These are phyloP conservation scores for Suhomyces canberraensis DNA, from an alignment of 805 yeast genomes.

Conservation along the genomic window DNA sequence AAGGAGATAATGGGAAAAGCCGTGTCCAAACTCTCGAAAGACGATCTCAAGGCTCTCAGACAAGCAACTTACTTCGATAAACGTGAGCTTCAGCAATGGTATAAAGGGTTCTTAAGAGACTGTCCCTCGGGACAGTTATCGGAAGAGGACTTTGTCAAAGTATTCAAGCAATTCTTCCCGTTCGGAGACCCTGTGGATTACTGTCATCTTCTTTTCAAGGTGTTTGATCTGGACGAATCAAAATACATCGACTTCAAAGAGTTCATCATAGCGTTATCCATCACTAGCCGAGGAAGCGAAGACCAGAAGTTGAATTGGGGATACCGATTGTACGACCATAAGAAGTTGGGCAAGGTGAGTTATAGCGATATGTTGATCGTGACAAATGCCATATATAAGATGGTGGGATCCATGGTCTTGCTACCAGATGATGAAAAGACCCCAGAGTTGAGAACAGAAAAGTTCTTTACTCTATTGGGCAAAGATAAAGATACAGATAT, in stretches of 20 bases:
- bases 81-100: slow-evolving; percentile 97
- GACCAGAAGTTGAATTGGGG: slow-evolving; percentile 90
- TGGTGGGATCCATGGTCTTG: slow-evolving; percentile 94
- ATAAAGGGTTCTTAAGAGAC: slow-evolving; percentile 90
- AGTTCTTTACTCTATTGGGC: slow-evolving; percentile 72
- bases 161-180: slow-evolving; percentile 95
- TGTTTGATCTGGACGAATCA: slow-evolving; percentile 77
- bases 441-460: slow-evolving; percentile 82
- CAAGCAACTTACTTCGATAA: slow-evolving; percentile 88
- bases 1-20: slow-evolving; percentile 98
- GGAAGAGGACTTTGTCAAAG: slow-evolving; percentile 83
- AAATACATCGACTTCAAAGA: slow-evolving; percentile 89
- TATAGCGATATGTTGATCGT: slow-evolving; percentile 79
- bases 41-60: slow-evolving; percentile 78
- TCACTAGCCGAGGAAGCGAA: slow-evolving; percentile 79
- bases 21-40: slow-evolving; percentile 87
- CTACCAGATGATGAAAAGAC: slow-evolving; percentile 86
- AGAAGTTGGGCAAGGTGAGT: slow-evolving; percentile 70
- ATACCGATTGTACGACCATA: slow-evolving; percentile 80
- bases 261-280: slow-evolving; percentile 81
- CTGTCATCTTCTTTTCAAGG: slow-evolving; percentile 82
- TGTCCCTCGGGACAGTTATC: slow-evolving; percentile 89
- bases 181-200: slow-evolving; percentile 95
- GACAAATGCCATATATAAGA: slow-evolving; percentile 80
- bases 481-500: slow-evolving; percentile 61